Conservation (phyloP, 73 alveolate genomes). For the Durusdinium trenchii region DNA sequence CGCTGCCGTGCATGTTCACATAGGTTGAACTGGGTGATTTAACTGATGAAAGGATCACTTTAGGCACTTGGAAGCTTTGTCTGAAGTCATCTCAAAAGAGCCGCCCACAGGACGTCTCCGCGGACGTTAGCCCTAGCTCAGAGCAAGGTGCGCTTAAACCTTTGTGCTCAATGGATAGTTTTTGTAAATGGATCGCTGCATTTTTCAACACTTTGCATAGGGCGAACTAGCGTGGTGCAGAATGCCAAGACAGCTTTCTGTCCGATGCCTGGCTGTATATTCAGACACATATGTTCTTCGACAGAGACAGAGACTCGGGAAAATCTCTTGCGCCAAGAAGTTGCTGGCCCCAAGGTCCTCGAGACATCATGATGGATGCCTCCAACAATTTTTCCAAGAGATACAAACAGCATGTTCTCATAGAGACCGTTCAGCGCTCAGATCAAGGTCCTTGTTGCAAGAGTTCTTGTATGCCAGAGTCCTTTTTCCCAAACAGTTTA, state of each 20-base stretch:
- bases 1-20: no score
- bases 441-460: no score
- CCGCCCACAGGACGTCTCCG: not conserved
- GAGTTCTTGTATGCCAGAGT: no score
- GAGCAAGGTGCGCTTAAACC: conserved; percentile 41
- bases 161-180: no score
- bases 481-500: no score
- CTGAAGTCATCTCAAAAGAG: no score
- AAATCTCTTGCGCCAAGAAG: not conserved
- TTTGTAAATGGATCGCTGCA: no score
- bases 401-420: conserved; percentile 92
- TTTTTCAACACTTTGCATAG: not conserved
- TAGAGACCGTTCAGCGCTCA: conserved; percentile 23
- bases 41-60: no score
- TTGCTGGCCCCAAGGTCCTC: conserved; percentile 35
- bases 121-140: conserved; percentile 59
- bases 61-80: no score
- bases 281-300: not conserved
- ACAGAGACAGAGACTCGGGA: not conserved
- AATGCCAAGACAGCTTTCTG: conserved; percentile 93
- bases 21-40: no score
- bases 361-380: conserved; percentile 95
- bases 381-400: conserved; percentile 78
- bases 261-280: not conserved
- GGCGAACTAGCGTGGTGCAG: conserved; percentile 86